Evolutionary conservation across 495 filamentous ascomycete genomes (phyloP), one percentile per base, ranked within the genome.

Genomic region (Aspergillus incahuasiensis): DNA sequence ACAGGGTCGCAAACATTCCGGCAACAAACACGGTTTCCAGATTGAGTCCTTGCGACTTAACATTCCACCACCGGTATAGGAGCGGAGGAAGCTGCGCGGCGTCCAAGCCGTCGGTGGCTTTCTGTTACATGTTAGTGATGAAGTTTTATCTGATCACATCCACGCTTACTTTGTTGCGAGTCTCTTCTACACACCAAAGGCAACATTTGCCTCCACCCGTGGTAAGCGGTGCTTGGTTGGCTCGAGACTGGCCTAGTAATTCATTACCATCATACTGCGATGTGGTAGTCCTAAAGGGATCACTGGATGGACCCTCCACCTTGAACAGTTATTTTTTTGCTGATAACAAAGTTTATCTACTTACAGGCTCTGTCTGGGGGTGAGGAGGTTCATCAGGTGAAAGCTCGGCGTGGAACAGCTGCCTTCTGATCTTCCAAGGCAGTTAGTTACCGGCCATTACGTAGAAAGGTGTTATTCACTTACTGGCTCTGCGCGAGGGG

Each of bases 1-100:
- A 28, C 5, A 48, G 43, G 11, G 22, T 15, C 1, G 39, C 52
- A 39, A 76, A 76, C 0, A 64, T 34, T 0, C 61, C 70, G 16
- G 71, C 69, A 1, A 64, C 18, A 15, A 70, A 58, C 0, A 56
- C 0, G 1, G 8, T 47, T 3, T 52, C 54, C 0, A 53, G 60
- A 41, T 75, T 77, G 11, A 68, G 46, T 4, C 74, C 74, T 46
- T 72, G 68, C 0, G 67, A 70, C 0, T 68, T 55, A 11, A 56
- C 41, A 28, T 74, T 75, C 2, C 59, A 69, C 67, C 71, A 76
- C 13, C 74, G 57, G 21, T 65, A 76, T 6, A 76, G 47, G 0
- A 75, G 16, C 0, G 56, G 60, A 16, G 72, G 72, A 0, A 66
- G 13, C 20, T 63, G 35, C 9, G 46, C 46, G 9, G 21, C n/a